A percentile compares a stretch with the other conserved stretches of the same genome.
phyloP scores from a whole-genome alignment of 106 monocot genomes.

The Apostasia shenzhenica region DNA sequence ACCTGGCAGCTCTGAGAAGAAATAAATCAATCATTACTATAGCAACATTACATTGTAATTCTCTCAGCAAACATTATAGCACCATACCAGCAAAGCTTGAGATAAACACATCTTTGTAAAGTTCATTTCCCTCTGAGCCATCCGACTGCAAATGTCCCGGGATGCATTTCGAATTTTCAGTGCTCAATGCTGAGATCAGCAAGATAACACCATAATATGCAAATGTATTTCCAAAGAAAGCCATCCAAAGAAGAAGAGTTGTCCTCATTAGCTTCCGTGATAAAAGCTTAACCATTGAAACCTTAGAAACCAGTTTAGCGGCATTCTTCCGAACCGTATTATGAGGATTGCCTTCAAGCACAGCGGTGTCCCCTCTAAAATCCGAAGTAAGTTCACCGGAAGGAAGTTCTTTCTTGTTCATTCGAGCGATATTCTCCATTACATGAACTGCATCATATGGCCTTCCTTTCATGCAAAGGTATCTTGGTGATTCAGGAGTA shows the following conservation, averaged over 20 bases:
- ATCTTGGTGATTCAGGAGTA: slow-evolving; percentile 76
- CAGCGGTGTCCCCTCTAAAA: not conserved
- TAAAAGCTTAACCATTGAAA: slow-evolving; percentile 28
- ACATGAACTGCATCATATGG: slow-evolving; percentile 38
- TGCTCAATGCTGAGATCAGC: slow-evolving; percentile 54
- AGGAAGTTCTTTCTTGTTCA: slow-evolving; percentile 51
- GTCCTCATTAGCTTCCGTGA: slow-evolving; percentile 48
- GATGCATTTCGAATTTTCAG: slow-evolving; percentile 14
- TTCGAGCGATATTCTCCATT: slow-evolving; percentile 45
- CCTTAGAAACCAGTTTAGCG: slow-evolving; percentile 18
- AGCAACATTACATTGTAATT: not conserved
- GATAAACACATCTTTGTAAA: slow-evolving; percentile 70
- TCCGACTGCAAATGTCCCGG: slow-evolving; percentile 5
- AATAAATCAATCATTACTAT: not conserved
- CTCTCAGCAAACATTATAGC: too few relatives aligned
- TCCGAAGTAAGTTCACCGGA: slow-evolving; percentile 42
- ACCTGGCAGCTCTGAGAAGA: slow-evolving; percentile 64
- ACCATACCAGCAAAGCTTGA: slow-evolving; percentile 66
- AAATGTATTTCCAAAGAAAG: slow-evolving; percentile 79
- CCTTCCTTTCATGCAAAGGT: slow-evolving; percentile 65
- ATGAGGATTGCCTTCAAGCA: slow-evolving; percentile 14
- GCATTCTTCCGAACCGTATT: slow-evolving; percentile 20
- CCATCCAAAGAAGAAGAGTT: slow-evolving; percentile 74
- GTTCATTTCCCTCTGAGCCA: slow-evolving; percentile 8
- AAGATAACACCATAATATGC: slow-evolving; percentile 74